Conservation (phyloP, 2,329 filamentous ascomycete genomes). For the Aspergillus calidoustus region DNA sequence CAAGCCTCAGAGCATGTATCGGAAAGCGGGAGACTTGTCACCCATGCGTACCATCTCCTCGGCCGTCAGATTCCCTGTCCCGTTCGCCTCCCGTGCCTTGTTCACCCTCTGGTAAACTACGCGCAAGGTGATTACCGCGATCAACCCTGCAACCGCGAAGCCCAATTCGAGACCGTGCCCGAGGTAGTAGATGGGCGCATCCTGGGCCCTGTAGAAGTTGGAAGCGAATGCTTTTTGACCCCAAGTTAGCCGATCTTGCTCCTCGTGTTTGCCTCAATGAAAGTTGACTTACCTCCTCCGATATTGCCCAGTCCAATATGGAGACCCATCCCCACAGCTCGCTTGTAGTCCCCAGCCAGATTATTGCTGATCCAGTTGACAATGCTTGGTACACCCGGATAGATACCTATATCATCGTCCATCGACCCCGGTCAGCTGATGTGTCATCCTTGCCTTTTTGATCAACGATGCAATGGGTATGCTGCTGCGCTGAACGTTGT, state of each 20-base stretch:
- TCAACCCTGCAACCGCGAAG: conserved; percentile 53
- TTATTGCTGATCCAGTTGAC: conserved; percentile 65
- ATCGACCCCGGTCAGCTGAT: neutral
- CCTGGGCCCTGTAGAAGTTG: conserved; percentile 67
- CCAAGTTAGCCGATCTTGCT: neutral
- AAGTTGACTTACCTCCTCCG: conserved; percentile 35
- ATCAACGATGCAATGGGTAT: neutral
- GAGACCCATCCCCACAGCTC: conserved; percentile 66
- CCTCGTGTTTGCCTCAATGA: neutral
- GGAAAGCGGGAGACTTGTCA: conserved; percentile 66
- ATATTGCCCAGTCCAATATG: conserved; percentile 66
- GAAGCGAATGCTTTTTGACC: conserved; percentile 63
- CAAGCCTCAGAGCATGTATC: conserved; percentile 56
- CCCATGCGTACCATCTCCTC: conserved; percentile 62
- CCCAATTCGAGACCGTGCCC: conserved; percentile 58
- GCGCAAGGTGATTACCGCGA: conserved; percentile 51
- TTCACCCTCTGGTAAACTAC: conserved; percentile 64
- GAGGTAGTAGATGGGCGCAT: conserved; percentile 55
- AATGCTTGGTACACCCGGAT: conserved; percentile 51
- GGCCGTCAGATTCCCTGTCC: conserved; percentile 48
- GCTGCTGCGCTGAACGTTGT: too few relatives aligned
- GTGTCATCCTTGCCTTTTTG: neutral
- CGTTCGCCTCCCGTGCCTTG: conserved; percentile 55
- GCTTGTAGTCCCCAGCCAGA: conserved; percentile 59
- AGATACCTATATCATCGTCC: conserved; percentile 40